These are phyloP conservation scores for Pholiota microspora DNA, from an alignment of 768 basidiomycete genomes.

Conservation along the genomic window DNA sequence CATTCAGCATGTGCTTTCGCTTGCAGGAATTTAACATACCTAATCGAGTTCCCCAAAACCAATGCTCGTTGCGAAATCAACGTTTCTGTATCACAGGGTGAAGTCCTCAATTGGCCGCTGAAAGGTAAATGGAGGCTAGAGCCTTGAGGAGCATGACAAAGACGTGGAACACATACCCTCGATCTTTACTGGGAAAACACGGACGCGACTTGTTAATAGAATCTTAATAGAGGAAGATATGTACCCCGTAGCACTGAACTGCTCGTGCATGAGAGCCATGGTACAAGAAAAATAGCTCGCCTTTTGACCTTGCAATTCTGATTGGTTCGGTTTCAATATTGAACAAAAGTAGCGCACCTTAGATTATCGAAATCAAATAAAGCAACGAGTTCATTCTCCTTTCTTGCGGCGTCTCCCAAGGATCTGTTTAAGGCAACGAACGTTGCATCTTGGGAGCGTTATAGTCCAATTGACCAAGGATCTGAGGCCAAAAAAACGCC, in stretches of 20 bases:
- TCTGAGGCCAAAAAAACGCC: neutral
- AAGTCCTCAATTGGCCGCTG: constrained; percentile 10
- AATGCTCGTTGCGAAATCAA: neutral
- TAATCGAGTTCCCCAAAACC: neutral
- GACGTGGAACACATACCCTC: constrained; percentile 2
- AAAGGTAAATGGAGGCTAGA: constrained; percentile 16
- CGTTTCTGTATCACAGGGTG: neutral
- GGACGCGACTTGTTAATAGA: constrained; percentile 8
- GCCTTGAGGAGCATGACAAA: constrained; percentile 14
- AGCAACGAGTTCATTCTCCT: neutral
- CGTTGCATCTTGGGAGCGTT: neutral
- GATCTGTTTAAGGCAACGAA: neutral
- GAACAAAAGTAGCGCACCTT: neutral
- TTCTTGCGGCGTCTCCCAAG: neutral
- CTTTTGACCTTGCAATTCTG: neutral
- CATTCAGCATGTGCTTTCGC: neutral
- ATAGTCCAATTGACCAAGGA: too few species aligned
- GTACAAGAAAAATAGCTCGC: neutral
- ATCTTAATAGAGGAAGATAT: constrained; percentile 9
- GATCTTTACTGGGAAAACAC: constrained; percentile 2
- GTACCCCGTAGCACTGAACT: constrained; percentile 6
- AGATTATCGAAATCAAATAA: neutral
- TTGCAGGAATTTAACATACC: neutral
- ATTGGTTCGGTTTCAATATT: neutral
- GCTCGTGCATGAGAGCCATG: constrained; percentile 13